Conservation (phyloP, 2,329 filamentous ascomycete species). For the Ceratocystis lukuohia region DNA sequence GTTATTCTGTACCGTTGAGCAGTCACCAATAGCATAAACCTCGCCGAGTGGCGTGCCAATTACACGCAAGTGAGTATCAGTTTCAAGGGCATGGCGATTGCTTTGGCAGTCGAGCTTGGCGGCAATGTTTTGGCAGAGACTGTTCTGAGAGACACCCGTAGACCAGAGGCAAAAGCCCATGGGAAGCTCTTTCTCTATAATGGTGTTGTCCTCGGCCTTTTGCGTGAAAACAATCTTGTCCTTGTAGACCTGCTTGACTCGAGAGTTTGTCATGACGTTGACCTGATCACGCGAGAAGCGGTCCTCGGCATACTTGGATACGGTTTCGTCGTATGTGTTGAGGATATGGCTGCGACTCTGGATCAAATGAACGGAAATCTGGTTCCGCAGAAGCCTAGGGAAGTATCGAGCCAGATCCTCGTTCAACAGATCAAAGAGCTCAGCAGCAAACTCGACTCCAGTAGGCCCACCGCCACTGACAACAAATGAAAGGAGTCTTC, state of each 20-base stretch:
- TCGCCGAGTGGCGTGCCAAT: constrained; percentile 82
- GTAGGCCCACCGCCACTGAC: constrained; percentile 89
- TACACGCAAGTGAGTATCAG: constrained; percentile 81
- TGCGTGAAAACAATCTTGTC: constrained; percentile 87
- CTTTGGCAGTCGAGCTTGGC: constrained; percentile 66
- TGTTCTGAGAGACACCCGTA: constrained; percentile 79
- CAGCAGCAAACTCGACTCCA: constrained; percentile 93
- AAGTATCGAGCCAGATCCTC: constrained; percentile 79
- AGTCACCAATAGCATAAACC: constrained; percentile 93
- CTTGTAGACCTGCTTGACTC: constrained; percentile 73
- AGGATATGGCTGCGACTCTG: constrained; percentile 90
- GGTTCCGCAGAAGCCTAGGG: constrained; percentile 81
- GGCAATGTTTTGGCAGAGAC: constrained; percentile 64
- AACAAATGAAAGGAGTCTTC: constrained; percentile 84
- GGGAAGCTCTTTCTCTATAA: constrained; percentile 81
- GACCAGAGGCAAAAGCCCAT: constrained; percentile 98
- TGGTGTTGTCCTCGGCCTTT: constrained; percentile 55
- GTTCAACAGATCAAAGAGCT: constrained; percentile 90
- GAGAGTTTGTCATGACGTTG: constrained; percentile 80
- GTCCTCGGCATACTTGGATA: constrained; percentile 84
- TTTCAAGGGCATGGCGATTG: constrained; percentile 86
- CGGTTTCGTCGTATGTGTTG: constrained; percentile 92
- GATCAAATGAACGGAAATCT: constrained; percentile 94
- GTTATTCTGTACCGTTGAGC: constrained; percentile 94
- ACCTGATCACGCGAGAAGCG: constrained; percentile 85